These are phyloP conservation scores for Agaricales sp. DNA, from an alignment of 1,284 basidiomycete species.

Conservation along the genomic window DNA sequence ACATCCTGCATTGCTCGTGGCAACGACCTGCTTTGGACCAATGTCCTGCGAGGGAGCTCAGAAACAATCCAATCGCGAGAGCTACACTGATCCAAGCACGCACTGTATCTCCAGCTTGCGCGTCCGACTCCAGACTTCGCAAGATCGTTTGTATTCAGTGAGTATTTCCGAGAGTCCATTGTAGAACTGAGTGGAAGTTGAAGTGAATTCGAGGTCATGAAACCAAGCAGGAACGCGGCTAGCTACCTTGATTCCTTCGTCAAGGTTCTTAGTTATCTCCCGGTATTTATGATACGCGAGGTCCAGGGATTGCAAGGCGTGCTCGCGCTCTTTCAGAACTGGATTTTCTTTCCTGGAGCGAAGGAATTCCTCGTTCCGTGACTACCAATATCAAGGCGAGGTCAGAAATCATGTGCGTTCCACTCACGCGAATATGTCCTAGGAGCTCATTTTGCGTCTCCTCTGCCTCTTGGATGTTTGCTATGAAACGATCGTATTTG, in stretches of 20 bases:
- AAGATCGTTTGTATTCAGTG: slow-evolving; percentile 64
- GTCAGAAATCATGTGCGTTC: no score
- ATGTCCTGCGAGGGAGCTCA: no score
- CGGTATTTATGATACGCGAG: slow-evolving; percentile 83
- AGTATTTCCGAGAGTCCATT: slow-evolving; percentile 69
- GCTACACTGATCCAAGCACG: slow-evolving; percentile 15
- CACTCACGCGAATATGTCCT: slow-evolving; percentile 57
- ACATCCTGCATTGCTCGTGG: no score
- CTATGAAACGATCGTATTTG: slow-evolving; percentile 73
- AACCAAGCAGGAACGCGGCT: not conserved
- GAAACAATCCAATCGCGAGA: no score
- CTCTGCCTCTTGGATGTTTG: slow-evolving; percentile 51
- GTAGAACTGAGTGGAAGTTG: slow-evolving; percentile 55
- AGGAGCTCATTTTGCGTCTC: slow-evolving; percentile 59
- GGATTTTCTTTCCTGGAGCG: slow-evolving; percentile 74
- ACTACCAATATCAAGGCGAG: slow-evolving; percentile 28
- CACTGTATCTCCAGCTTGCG: slow-evolving; percentile 51
- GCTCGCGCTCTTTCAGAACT: slow-evolving; percentile 74
- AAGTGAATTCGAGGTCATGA: not conserved
- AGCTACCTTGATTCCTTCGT: slow-evolving; percentile 80
- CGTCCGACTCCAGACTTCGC: slow-evolving; percentile 63
- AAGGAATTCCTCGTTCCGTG: slow-evolving; percentile 68
- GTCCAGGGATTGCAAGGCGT: slow-evolving; percentile 81
- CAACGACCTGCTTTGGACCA: no score
- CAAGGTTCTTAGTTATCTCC: slow-evolving; percentile 77